phyloP scores from a whole-genome alignment of 164 flowering plant species.

The Berberis thunbergii region DNA sequence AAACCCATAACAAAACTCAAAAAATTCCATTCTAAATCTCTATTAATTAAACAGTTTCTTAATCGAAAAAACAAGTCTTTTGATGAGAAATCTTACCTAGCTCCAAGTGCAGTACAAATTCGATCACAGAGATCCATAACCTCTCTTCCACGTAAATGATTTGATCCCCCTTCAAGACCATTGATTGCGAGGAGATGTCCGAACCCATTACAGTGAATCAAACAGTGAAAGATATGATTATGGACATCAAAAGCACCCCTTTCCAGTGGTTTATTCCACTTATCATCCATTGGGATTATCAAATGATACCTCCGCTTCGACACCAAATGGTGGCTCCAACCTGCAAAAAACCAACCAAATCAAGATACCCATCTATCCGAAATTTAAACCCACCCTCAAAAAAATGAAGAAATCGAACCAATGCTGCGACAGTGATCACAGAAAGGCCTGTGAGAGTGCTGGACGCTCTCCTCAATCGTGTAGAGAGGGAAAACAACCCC shows the following conservation, averaged over 20 bases:
- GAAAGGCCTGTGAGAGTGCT: slow-evolving; percentile 33
- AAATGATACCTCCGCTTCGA: slow-evolving; percentile 69
- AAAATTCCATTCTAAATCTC: neutral
- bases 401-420: slow-evolving; percentile 19
- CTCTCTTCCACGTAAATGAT: slow-evolving; percentile 48
- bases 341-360: slow-evolving; percentile 21
- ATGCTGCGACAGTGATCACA: slow-evolving; percentile 74
- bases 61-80: neutral
- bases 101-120: slow-evolving; percentile 47
- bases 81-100: slow-evolving; percentile 29
- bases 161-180: slow-evolving; percentile 82
- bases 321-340: slow-evolving; percentile 81
- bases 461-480: slow-evolving; percentile 57
- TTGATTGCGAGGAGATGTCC: slow-evolving; percentile 76
- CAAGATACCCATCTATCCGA: neutral
- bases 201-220: slow-evolving; percentile 75
- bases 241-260: slow-evolving; percentile 37
- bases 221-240: slow-evolving; percentile 63
- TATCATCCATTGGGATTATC: slow-evolving; percentile 51
- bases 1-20: neutral
- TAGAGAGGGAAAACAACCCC: slow-evolving; percentile 59
- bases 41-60: neutral
- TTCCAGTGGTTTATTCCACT: slow-evolving; percentile 48
- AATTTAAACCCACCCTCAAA: slow-evolving; percentile 1
- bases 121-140: slow-evolving; percentile 93